Conservation (phyloP, 768 basidiomycete species). For the Lactifluus pinguis region DNA sequence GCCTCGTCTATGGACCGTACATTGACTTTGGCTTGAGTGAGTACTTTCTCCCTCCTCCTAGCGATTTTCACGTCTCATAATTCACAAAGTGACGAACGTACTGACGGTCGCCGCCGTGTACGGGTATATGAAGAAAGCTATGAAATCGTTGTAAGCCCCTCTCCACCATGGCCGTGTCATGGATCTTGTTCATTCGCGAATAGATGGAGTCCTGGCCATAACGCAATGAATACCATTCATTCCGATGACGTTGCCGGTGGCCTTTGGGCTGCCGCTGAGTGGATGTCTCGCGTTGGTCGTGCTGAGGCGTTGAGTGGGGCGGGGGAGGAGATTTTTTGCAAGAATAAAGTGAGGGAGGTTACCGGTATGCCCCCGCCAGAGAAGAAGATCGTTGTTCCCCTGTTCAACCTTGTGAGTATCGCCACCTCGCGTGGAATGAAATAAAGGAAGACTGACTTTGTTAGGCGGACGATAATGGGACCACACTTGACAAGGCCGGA, state of each 20-base stretch:
- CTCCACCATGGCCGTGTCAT: neutral
- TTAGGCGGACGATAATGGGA: conserved; percentile 70
- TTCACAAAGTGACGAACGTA: conserved; percentile 48
- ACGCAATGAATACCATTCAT: conserved; percentile 68
- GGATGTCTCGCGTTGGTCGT: conserved; percentile 61
- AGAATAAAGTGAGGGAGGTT: conserved; percentile 54
- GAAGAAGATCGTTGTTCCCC: conserved; percentile 53
- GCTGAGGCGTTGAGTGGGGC: conserved; percentile 54
- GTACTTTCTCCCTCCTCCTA: neutral
- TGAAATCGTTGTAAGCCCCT: conserved; percentile 66
- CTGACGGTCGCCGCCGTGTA: conserved; percentile 75
- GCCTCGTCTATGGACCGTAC: conserved; percentile 76
- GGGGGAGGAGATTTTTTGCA: conserved; percentile 58
- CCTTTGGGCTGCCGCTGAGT: conserved; percentile 65
- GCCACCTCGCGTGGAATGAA: neutral
- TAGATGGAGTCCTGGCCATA: conserved; percentile 76
- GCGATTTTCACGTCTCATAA: neutral
- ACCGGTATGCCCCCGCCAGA: conserved; percentile 50
- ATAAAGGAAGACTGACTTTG: neutral
- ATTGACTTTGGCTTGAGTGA: conserved; percentile 46
- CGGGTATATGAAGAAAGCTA: conserved; percentile 72
- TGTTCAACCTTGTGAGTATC: conserved; percentile 69
- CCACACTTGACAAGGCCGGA: conserved; percentile 57
- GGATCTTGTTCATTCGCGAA: neutral
- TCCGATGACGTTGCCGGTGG: conserved; percentile 72